Conservation (phyloP, 441 rosid genomes). For the Theobroma grandiflorum region DNA sequence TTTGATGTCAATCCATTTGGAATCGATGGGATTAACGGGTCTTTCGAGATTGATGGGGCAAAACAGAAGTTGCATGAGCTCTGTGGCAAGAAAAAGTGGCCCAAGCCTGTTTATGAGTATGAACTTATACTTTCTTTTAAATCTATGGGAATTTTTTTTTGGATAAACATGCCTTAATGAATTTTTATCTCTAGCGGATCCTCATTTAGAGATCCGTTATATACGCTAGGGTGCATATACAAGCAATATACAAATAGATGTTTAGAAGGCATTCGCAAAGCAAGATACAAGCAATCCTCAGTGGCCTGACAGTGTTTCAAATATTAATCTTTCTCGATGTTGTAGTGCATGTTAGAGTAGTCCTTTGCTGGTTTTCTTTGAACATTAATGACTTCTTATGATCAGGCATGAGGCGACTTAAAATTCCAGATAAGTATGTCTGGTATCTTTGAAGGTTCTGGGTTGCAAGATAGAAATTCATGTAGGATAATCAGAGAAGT, state of each 20-base stretch:
- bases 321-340: neutral
- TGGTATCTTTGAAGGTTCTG: neutral
- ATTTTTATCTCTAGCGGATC: neutral
- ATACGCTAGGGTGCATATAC: neutral
- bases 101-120: slow-evolving; percentile 69
- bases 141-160: neutral
- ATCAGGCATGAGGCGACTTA: neutral
- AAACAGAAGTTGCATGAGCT: slow-evolving; percentile 68
- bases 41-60: slow-evolving; percentile 54
- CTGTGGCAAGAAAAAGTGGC: slow-evolving; percentile 69
- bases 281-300: neutral
- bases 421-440: neutral
- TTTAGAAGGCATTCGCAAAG: neutral
- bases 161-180: neutral
- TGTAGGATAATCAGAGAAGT: neutral
- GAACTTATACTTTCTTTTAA: slow-evolving; percentile 17
- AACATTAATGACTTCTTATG: neutral
- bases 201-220: neutral
- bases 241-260: too few relatives aligned
- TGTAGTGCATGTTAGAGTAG: neutral
- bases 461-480: neutral
- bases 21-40: slow-evolving; percentile 30
- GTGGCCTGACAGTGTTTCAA: too few relatives aligned
- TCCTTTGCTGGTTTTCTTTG: neutral
- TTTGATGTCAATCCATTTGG: slow-evolving; percentile 20